phyloP scores from a whole-genome alignment of 352 stramenopile species.

The Phytopythium vexans region DNA sequence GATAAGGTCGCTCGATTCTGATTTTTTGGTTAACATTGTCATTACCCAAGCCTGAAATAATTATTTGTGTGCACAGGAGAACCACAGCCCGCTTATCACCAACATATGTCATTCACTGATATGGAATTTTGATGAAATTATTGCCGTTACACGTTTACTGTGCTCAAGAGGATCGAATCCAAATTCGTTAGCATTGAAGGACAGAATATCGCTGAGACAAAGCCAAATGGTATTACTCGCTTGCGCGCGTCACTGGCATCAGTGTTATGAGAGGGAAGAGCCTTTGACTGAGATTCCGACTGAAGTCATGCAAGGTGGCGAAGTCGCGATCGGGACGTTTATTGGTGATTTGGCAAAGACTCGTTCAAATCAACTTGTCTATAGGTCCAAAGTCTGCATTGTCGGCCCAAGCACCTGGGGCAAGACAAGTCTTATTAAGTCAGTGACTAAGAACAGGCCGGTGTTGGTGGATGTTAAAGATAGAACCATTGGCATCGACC shows the following conservation, averaged over 20 bases:
- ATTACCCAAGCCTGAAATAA: neutral
- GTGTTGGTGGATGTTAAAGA: slow-evolving; percentile 14
- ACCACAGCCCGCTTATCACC: slow-evolving; percentile 6
- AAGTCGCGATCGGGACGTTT: too few relatives aligned
- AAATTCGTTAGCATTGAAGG: too few relatives aligned
- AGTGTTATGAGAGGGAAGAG: neutral
- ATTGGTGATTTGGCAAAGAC: too few relatives aligned
- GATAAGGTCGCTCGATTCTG: slow-evolving; percentile 7
- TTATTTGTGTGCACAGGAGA: slow-evolving; percentile 2
- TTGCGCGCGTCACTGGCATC: slow-evolving; percentile 2
- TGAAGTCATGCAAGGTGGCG: too few relatives aligned
- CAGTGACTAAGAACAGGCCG: slow-evolving; percentile 9
- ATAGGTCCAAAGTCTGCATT: slow-evolving; percentile 25
- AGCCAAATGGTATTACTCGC: slow-evolving; percentile 1
- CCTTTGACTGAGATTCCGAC: neutral
- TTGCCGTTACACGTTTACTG: slow-evolving; percentile 7
- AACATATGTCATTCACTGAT: slow-evolving; percentile 3
- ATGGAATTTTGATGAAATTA: neutral
- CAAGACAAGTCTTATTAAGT: slow-evolving; percentile 34
- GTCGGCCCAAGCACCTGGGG: slow-evolving; percentile 24
- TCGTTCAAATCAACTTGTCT: too few relatives aligned
- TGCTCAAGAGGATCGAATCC: slow-evolving; percentile 1
- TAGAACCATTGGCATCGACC: slow-evolving; percentile 32
- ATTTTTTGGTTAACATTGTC: too few relatives aligned
- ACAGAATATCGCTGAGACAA: neutral